A percentile compares a stretch with the other conserved stretches of the same genome.
Conservation (phyloP, 2,329 filamentous ascomycete genomes). For the Didymella glomerata region DNA sequence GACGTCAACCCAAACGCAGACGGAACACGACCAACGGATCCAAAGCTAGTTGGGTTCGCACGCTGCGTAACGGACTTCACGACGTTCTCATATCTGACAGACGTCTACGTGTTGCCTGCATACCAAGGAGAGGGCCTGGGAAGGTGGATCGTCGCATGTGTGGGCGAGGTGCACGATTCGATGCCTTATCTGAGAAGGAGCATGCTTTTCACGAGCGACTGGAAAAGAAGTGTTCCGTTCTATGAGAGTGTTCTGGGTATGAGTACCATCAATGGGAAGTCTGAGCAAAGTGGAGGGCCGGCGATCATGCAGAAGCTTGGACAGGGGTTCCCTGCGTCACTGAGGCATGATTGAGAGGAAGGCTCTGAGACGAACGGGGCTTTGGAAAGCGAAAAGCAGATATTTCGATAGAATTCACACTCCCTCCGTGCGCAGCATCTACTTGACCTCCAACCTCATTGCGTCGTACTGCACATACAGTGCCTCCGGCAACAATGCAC, state of each 20-base stretch:
- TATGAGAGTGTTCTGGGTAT: not conserved
- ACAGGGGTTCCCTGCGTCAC: not conserved
- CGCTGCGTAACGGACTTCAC: not conserved
- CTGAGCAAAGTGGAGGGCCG: not conserved
- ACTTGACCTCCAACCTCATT: constrained; percentile 65
- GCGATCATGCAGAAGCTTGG: not conserved
- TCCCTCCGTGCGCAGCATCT: constrained; percentile 6
- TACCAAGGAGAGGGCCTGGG: not conserved
- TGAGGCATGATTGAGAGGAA: not conserved
- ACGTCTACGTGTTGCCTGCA: not conserved
- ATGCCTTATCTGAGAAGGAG: not conserved
- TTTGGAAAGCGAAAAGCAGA: not conserved
- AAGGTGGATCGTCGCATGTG: not conserved
- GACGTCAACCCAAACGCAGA: too few species aligned
- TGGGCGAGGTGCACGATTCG: not conserved
- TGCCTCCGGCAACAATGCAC: constrained; percentile 60
- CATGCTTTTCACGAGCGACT: not conserved
- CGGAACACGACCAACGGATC: not conserved
- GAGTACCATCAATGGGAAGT: not conserved
- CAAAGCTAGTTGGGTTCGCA: not conserved
- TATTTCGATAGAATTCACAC: not conserved
- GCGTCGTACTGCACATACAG: constrained; percentile 74
- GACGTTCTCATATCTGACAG: not conserved
- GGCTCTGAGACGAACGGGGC: not conserved
- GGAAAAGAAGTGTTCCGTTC: not conserved